A percentile compares a stretch with the other conserved stretches of the same genome.
Conservation (phyloP, 2,329 filamentous ascomycete species). For the Neopestalotiopsis rosae region DNA sequence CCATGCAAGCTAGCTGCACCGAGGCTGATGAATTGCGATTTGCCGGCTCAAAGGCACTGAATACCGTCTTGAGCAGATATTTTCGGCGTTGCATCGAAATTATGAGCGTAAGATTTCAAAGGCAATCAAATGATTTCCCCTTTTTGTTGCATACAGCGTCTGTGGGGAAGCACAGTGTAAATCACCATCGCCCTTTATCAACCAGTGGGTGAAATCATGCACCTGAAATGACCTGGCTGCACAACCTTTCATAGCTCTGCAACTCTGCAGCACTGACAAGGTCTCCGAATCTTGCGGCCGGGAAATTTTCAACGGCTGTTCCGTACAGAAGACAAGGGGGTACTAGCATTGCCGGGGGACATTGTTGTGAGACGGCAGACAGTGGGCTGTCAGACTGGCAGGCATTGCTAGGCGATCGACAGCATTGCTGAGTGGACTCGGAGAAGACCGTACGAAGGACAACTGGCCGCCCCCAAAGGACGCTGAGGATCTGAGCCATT, state of each 20-base stretch:
- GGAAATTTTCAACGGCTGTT: slow-evolving; percentile 1
- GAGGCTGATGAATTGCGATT: background rate
- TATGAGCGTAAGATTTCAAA: background rate
- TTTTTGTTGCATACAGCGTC: background rate
- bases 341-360: background rate
- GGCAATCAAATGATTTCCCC: background rate
- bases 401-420: slow-evolving; percentile 1
- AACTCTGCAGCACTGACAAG: background rate
- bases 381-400: background rate
- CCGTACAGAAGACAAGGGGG: slow-evolving; percentile 1
- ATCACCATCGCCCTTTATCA: background rate
- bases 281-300: slow-evolving; percentile 1
- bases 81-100: background rate
- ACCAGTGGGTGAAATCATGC: background rate
- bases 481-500: slow-evolving; percentile 7
- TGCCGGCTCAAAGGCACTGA: background rate
- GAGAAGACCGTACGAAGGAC: background rate
- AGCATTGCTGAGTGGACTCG: background rate
- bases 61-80: background rate
- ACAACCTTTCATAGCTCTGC: slow-evolving; percentile 8
- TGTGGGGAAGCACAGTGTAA: background rate
- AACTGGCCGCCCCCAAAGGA: background rate
- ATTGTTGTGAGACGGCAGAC: background rate
- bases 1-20: background rate
- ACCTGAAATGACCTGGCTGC: slow-evolving; percentile 8